These are phyloP conservation scores for Hordeum pubiflorum DNA, from an alignment of 202 grass and related monocot genomes.

Conservation along the genomic window DNA sequence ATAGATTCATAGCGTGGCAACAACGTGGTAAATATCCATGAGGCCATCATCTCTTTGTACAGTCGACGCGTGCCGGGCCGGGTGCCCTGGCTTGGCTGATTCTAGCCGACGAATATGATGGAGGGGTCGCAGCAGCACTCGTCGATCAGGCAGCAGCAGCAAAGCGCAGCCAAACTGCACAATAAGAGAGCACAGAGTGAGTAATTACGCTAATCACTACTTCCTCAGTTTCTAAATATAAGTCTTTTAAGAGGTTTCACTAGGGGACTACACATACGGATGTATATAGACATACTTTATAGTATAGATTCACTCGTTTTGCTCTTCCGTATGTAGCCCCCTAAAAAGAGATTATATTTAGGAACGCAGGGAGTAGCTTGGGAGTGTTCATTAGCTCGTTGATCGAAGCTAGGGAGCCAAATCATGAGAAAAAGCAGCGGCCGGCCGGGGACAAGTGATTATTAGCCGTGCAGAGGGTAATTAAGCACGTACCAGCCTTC, in stretches of 20 bases:
- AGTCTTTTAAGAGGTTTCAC: no score
- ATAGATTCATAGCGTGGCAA: background rate
- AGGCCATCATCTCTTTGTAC: background rate
- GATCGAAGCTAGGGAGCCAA: no score
- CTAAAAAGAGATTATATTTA: no score
- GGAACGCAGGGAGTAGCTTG: no score
- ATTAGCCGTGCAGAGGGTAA: background rate
- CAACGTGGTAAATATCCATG: background rate
- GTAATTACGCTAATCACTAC: background rate
- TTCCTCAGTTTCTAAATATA: no score
- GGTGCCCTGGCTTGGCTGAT: background rate
- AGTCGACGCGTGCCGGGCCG: background rate
- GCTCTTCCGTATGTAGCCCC: no score
- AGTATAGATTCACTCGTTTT: no score
- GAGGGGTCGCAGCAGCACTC: conserved; percentile 96
- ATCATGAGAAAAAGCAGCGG: no score
- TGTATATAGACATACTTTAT: no score
- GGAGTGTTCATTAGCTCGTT: no score
- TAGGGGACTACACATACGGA: no score
- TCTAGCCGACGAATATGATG: conserved; percentile 45
- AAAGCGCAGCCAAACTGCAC: conserved; percentile 72
- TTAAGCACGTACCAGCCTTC: conserved; percentile 53
- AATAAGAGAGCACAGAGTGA: background rate
- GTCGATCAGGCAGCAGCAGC: conserved; percentile 85
- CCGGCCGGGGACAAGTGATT: background rate